Conservation (phyloP, 805 yeast species). For the Suhomyces vadensis region DNA sequence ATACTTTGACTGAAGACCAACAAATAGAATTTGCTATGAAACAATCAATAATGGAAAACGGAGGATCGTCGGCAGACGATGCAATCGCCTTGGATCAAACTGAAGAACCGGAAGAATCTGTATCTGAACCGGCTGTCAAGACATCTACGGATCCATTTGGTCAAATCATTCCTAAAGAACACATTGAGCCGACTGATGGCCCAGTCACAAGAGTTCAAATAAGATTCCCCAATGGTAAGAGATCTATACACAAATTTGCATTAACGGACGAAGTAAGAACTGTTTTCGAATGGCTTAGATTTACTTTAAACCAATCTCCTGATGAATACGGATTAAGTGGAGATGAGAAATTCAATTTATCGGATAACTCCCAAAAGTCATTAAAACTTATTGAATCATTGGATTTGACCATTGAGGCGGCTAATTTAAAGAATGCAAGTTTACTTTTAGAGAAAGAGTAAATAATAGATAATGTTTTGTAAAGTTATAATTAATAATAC, state of each 20-base stretch:
- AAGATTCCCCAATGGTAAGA: slow-evolving; percentile 83
- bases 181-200: slow-evolving; percentile 63
- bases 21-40: slow-evolving; percentile 75
- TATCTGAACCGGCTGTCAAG: slow-evolving; percentile 7
- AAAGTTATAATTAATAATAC: slow-evolving; percentile 3
- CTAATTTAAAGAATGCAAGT: slow-evolving; percentile 82
- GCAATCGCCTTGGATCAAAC: slow-evolving; percentile 25
- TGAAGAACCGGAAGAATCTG: slow-evolving; percentile 12
- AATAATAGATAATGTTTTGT: not conserved
- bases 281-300: slow-evolving; percentile 69
- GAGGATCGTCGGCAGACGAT: slow-evolving; percentile 28
- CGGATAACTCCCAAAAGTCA: slow-evolving; percentile 35
- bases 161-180: slow-evolving; percentile 49
- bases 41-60: slow-evolving; percentile 51
- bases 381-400: slow-evolving; percentile 60
- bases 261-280: slow-evolving; percentile 56
- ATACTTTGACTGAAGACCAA: slow-evolving; percentile 74
- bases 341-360: slow-evolving; percentile 30
- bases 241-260: slow-evolving; percentile 71
- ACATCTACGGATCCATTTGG: slow-evolving; percentile 45
- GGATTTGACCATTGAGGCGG: slow-evolving; percentile 62
- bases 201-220: slow-evolving; percentile 79
- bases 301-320: slow-evolving; percentile 45
- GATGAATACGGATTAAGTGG: slow-evolving; percentile 53
- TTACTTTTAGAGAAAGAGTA: slow-evolving; percentile 58